Percentiles rank a stretch among this genome's conserved stretches.
Conservation (phyloP, 768 basidiomycete genomes). For the Suillus bovinus region DNA sequence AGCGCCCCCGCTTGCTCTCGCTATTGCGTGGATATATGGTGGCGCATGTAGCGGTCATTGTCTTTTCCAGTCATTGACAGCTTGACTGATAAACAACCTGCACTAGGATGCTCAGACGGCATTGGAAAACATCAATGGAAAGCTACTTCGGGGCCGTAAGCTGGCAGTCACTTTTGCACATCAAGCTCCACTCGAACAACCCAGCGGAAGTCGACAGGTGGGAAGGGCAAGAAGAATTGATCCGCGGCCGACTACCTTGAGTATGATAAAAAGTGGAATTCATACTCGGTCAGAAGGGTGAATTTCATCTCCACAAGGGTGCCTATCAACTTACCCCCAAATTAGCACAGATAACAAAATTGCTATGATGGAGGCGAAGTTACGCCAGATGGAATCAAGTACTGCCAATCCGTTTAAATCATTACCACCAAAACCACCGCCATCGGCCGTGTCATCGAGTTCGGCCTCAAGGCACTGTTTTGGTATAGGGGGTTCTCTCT, state of each 20-base stretch:
- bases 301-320: background rate
- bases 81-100: conserved; percentile 4
- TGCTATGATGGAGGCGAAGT: conserved; percentile 93
- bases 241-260: conserved; percentile 79
- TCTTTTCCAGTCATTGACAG: conserved; percentile 1
- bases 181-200: conserved; percentile 59
- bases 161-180: conserved; percentile 91
- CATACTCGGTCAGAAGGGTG: conserved; percentile 48
- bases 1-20: conserved; percentile 20
- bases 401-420: conserved; percentile 14
- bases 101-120: conserved; percentile 86
- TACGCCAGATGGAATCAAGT: conserved; percentile 68
- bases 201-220: conserved; percentile 30
- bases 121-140: conserved; percentile 69
- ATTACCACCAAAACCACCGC: conserved; percentile 24
- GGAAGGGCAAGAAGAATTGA: conserved; percentile 50
- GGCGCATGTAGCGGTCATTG: background rate
- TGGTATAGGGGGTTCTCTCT: background rate
- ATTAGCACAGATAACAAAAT: conserved; percentile 85
- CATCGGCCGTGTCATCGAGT: background rate
- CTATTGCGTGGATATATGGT: background rate
- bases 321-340: conserved; percentile 15
- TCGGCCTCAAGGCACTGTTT: background rate
- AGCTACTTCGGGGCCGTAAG: conserved; percentile 83
- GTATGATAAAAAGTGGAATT: conserved; percentile 76